These are phyloP conservation scores for Posidonia australis DNA, from an alignment of 106 monocot genomes.

Conservation along the genomic window DNA sequence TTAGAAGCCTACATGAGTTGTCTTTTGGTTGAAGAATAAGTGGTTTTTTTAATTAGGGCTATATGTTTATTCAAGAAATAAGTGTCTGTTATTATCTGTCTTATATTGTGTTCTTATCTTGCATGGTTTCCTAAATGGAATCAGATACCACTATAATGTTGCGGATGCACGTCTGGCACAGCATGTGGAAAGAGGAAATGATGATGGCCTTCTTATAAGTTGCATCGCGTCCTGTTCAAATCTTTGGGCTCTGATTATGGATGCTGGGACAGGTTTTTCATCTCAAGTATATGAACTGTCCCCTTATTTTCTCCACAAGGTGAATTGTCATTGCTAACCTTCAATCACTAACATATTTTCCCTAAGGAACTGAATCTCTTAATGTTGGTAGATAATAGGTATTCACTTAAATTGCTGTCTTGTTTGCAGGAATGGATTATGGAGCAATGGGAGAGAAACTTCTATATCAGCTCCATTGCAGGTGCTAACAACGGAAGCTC, in stretches of 20 bases:
- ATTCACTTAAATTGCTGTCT: no score
- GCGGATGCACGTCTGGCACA: slow-evolving; percentile 54
- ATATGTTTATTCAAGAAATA: no score
- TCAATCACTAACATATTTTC: background rate
- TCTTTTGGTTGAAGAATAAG: no score
- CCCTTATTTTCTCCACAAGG: slow-evolving; percentile 60
- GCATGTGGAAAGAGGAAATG: slow-evolving; percentile 62
- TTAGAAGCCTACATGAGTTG: no score
- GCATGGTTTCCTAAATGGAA: no score
- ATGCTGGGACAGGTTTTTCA: slow-evolving; percentile 68
- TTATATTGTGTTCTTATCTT: no score
- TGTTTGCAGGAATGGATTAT: no score
- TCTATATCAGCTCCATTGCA: slow-evolving; percentile 29
- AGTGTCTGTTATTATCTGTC: no score
- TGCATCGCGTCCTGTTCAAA: slow-evolving; percentile 60
- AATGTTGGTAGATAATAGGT: no score
- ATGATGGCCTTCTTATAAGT: slow-evolving; percentile 65
- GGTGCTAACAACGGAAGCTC: slow-evolving; percentile 26
- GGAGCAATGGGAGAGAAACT: no score
- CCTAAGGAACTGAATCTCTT: no score
- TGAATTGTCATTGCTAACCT: slow-evolving; percentile 1
- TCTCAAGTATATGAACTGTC: slow-evolving; percentile 71
- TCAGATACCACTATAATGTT: slow-evolving; percentile 81
- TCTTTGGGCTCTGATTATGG: slow-evolving; percentile 80
- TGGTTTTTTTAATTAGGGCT: no score